These are phyloP conservation scores for Hysterium pulicare DNA, from an alignment of 2,329 filamentous ascomycete genomes.

Conservation along the genomic window DNA sequence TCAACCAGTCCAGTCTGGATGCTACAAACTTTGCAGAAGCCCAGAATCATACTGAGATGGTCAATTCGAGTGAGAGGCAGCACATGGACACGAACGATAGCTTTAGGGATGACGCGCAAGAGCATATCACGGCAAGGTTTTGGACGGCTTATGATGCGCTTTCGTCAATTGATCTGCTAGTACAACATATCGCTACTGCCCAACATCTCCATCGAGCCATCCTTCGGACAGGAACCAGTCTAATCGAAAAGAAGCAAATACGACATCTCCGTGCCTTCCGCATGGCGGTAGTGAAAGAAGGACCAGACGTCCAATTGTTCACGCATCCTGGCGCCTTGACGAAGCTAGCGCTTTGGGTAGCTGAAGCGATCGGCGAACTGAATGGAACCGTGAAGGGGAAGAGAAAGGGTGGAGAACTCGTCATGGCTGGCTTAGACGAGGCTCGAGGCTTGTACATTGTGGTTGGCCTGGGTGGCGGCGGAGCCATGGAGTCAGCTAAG, in stretches of 20 bases:
- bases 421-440: slow-evolving; percentile 87
- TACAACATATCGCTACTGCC: slow-evolving; percentile 73
- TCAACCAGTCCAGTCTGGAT: slow-evolving; percentile 30
- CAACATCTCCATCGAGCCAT: slow-evolving; percentile 91
- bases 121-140: slow-evolving; percentile 51
- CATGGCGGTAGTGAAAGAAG: slow-evolving; percentile 93
- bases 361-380: slow-evolving; percentile 85
- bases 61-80: slow-evolving; percentile 3
- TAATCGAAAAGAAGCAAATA: slow-evolving; percentile 92
- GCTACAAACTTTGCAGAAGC: slow-evolving; percentile 25
- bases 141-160: slow-evolving; percentile 60
- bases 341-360: slow-evolving; percentile 91
- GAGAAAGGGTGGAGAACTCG: slow-evolving; percentile 74
- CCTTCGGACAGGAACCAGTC: slow-evolving; percentile 82
- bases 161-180: slow-evolving; percentile 62
- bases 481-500: slow-evolving; percentile 58
- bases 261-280: slow-evolving; percentile 88
- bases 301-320: slow-evolving; percentile 86
- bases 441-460: slow-evolving; percentile 84
- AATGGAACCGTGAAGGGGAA: slow-evolving; percentile 66
- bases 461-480: slow-evolving; percentile 86
- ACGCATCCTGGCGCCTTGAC: slow-evolving; percentile 89
- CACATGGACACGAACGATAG: slow-evolving; percentile 14
- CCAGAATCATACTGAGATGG: slow-evolving; percentile 24
- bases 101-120: slow-evolving; percentile 33